Evolutionary conservation across 2,329 filamentous ascomycete genomes (phyloP).

Genomic region (Cladosporium velox): DNA sequence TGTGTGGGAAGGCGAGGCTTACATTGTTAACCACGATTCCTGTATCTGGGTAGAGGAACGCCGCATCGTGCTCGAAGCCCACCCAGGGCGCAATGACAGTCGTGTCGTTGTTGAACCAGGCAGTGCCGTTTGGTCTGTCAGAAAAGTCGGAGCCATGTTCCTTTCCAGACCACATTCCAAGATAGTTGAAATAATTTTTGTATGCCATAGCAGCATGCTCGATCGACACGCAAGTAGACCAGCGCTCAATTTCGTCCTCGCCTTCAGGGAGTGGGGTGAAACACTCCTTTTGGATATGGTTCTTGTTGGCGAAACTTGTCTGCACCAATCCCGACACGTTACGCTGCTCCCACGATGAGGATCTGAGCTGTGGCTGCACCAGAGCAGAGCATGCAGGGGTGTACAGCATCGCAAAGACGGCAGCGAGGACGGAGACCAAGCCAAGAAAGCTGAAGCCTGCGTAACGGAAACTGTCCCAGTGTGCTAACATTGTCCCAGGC

Average conservation of each 20-base stretch:
- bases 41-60: conserved; percentile 48
- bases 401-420: conserved; percentile 69
- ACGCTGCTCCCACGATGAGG: conserved; percentile 53
- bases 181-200: conserved; percentile 65
- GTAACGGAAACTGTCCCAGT: conserved; percentile 65
- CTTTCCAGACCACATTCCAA: conserved; percentile 38
- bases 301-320: conserved; percentile 64
- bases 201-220: conserved; percentile 70
- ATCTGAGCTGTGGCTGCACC: conserved; percentile 70
- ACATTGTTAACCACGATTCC: conserved; percentile 70
- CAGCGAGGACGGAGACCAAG: conserved; percentile 62
- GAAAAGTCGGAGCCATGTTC: conserved; percentile 39
- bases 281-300: conserved; percentile 60
- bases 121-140: conserved; percentile 61
- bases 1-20: conserved; percentile 75
- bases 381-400: conserved; percentile 75
- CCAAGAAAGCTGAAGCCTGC: conserved; percentile 67
- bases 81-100: conserved; percentile 66
- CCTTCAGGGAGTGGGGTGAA: conserved; percentile 58
- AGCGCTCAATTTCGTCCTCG: conserved; percentile 45
- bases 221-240: conserved; percentile 66
- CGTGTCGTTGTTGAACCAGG: conserved; percentile 70
- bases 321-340: conserved; percentile 59
- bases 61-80: conserved; percentile 24
- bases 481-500: conserved; percentile 67